A percentile compares a stretch with the other conserved stretches of the same genome.
These are phyloP conservation scores for Laetiporus sulphureus DNA, from an alignment of 1,284 basidiomycete genomes.

Conservation along the genomic window DNA sequence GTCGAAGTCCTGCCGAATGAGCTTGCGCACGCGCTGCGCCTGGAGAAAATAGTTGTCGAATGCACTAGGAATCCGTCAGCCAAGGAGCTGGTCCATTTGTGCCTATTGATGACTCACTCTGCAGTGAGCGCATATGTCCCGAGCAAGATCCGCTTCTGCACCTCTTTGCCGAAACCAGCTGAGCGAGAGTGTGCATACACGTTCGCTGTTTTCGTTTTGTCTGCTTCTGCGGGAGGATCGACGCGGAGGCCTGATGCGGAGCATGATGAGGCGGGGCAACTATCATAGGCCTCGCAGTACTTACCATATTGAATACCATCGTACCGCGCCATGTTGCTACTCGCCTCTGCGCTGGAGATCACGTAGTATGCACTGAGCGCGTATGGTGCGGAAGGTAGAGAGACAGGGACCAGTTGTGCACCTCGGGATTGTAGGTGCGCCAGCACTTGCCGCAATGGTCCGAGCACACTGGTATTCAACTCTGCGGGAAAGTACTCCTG, in stretches of 20 bases:
- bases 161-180: slow-evolving; percentile 78
- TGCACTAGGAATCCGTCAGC: too few species aligned
- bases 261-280: background rate
- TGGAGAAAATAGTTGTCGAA: slow-evolving; percentile 97
- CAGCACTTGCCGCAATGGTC: slow-evolving; percentile 44
- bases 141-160: slow-evolving; percentile 82
- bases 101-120: slow-evolving; percentile 58
- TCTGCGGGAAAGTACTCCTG: slow-evolving; percentile 83
- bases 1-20: slow-evolving; percentile 73
- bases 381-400: slow-evolving; percentile 71
- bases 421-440: slow-evolving; percentile 49
- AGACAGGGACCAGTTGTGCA: slow-evolving; percentile 68
- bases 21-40: slow-evolving; percentile 75
- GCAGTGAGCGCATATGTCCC: slow-evolving; percentile 91
- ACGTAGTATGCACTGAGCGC: slow-evolving; percentile 95
- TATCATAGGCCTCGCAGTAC: slow-evolving; percentile 7
- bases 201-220: slow-evolving; percentile 37
- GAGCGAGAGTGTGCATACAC: slow-evolving; percentile 59
- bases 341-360: slow-evolving; percentile 90
- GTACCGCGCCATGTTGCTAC: slow-evolving; percentile 88
- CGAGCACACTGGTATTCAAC: slow-evolving; percentile 43
- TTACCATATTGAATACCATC: slow-evolving; percentile 78
- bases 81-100: too few species aligned
- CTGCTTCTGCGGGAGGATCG: slow-evolving; percentile 33
- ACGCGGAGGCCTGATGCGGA: slow-evolving; percentile 39